Conservation (phyloP, 2,329 filamentous ascomycete species). For the Penicillium brasilianum region DNA sequence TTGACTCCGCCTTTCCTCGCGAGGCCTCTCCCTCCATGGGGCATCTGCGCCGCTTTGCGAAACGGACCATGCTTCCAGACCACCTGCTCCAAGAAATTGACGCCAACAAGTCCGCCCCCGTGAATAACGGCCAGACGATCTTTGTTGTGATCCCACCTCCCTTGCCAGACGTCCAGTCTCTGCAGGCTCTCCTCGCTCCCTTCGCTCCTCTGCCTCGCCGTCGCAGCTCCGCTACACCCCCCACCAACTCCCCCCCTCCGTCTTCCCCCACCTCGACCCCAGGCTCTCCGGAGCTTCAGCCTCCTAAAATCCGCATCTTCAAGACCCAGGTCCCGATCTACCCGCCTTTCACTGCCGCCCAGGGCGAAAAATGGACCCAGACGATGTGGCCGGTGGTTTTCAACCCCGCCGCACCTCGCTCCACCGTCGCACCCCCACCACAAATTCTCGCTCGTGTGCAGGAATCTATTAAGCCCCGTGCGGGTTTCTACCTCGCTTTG, state of each 20-base stretch:
- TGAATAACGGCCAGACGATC: constrained; percentile 37
- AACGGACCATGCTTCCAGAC: constrained; percentile 41
- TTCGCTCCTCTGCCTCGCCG: constrained; percentile 26
- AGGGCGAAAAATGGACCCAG: constrained; percentile 50
- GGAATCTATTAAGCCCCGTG: constrained; percentile 43
- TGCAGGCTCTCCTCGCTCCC: constrained; percentile 45
- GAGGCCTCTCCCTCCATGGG: constrained; percentile 38
- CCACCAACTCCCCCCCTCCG: not conserved
- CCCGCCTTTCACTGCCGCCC: constrained; percentile 46
- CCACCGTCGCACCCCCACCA: constrained; percentile 49
- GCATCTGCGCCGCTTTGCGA: constrained; percentile 51
- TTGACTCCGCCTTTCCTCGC: constrained; percentile 45
- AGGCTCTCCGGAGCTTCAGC: constrained; percentile 9
- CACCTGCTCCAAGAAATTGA: constrained; percentile 33
- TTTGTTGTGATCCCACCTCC: constrained; percentile 51
- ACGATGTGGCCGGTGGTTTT: constrained; percentile 51
- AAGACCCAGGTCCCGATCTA: constrained; percentile 46
- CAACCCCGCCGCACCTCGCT: constrained; percentile 52
- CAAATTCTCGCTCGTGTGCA: constrained; percentile 42
- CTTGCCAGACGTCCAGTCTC: constrained; percentile 40
- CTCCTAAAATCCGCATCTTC: constrained; percentile 34
- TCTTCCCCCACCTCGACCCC: not conserved
- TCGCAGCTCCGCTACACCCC: constrained; percentile 5
- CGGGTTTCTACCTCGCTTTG: constrained; percentile 47
- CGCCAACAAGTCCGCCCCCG: constrained; percentile 17